Evolutionary conservation across 495 filamentous ascomycete genomes (phyloP).

Genomic region (Daldinia bambusicola): DNA sequence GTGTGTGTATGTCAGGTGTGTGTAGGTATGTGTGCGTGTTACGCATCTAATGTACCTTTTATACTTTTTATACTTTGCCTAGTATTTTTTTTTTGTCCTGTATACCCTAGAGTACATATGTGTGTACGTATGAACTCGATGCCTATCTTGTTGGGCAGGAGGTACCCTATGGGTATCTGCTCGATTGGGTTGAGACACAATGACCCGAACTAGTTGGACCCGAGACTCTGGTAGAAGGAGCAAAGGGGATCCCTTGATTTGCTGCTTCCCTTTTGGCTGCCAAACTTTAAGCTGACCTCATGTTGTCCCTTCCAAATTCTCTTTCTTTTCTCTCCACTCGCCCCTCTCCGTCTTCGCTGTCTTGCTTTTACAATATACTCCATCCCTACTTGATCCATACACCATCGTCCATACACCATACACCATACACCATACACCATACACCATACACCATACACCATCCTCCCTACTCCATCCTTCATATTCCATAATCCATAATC

Average conservation of each 20-base stretch:
- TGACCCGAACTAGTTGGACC: constrained; percentile 44
- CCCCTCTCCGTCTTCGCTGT: constrained; percentile 32
- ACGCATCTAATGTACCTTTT: constrained; percentile 30
- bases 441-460: too few species aligned
- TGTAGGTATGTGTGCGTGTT: constrained; percentile 14
- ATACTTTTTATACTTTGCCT: constrained; percentile 10
- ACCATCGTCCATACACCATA: not conserved
- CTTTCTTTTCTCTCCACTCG: constrained; percentile 39
- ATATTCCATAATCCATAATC: too few species aligned
- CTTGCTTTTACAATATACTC: not conserved
- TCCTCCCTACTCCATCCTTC: not conserved
- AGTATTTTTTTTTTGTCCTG: not conserved
- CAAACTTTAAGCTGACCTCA: constrained; percentile 52
- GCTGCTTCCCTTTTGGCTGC: constrained; percentile 45
- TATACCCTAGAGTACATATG: constrained; percentile 28
- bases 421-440: too few species aligned
- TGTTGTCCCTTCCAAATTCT: constrained; percentile 9
- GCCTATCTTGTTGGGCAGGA: constrained; percentile 35
- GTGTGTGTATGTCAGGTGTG: not conserved
- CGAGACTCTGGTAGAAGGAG: constrained; percentile 46
- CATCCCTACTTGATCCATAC: too few species aligned
- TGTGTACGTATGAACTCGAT: constrained; percentile 12
- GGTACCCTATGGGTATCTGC: constrained; percentile 39
- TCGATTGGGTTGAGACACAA: constrained; percentile 43
- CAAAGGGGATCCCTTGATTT: constrained; percentile 46